Conservation (phyloP, 73 alveolate species). For the Vitrella brassicaformis region DNA sequence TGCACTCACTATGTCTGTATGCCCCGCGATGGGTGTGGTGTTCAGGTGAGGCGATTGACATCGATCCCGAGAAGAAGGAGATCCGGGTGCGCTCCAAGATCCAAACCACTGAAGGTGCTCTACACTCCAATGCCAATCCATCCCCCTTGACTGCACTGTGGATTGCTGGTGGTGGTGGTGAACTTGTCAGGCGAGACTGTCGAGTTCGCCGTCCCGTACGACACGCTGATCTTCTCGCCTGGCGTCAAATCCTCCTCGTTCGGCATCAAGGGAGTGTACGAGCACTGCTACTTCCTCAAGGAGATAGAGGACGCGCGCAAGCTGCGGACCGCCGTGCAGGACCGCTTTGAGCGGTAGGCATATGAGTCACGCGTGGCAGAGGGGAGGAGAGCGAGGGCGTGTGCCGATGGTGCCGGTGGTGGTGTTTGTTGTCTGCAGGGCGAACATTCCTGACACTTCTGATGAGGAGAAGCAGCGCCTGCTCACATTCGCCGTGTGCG, state of each 20-base stretch:
- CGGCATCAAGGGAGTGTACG: conserved; percentile 3
- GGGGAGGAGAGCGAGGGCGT: no score
- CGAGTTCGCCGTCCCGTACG: neutral
- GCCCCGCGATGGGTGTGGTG: no score
- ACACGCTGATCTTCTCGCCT: neutral
- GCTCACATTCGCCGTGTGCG: neutral
- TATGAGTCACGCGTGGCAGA: no score
- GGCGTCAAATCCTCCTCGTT: neutral
- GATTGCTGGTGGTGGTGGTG: no score
- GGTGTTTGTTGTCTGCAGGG: neutral
- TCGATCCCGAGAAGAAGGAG: neutral
- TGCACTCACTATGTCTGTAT: no score
- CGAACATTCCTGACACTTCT: neutral
- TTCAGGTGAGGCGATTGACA: neutral
- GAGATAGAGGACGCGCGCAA: conserved; percentile 30
- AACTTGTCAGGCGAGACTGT: neutral
- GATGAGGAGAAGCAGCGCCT: neutral
- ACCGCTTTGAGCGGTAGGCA: conserved; percentile 6
- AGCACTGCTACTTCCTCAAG: conserved; percentile 22
- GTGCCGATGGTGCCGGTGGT: neutral
- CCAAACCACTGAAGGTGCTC: neutral
- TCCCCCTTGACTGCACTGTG: no score
- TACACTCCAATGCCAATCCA: no score
- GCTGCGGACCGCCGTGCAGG: conserved; percentile 14
- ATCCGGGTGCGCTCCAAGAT: no score